Percentiles rank a stretch among this genome's conserved stretches.
These are phyloP conservation scores for Firmiana major DNA, from an alignment of 345 rosid genomes.

Conservation along the genomic window DNA sequence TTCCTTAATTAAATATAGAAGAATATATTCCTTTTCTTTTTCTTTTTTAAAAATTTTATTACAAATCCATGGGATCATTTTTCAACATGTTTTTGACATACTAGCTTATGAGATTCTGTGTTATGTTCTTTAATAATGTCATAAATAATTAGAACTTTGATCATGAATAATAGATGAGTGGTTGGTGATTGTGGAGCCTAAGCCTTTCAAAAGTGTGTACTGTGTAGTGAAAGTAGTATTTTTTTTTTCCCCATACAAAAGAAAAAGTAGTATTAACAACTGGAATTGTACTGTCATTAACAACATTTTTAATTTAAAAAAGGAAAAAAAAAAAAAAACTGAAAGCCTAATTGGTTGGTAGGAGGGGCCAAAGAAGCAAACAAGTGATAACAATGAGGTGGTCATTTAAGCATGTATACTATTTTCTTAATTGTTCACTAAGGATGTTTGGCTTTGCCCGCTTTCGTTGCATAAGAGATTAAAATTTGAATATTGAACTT, in stretches of 20 bases:
- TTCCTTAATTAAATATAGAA: background rate
- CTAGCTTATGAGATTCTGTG: background rate
- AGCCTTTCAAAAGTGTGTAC: background rate
- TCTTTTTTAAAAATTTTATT: too few relatives aligned
- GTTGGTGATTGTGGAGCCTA: background rate
- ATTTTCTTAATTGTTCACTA: too few relatives aligned
- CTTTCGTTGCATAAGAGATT: too few relatives aligned
- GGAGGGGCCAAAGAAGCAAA: conserved; percentile 4
- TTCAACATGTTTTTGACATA: background rate
- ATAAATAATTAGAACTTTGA: background rate
- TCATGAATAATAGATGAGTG: background rate
- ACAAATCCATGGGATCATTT: background rate
- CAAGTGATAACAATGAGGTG: background rate
- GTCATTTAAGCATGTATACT: background rate
- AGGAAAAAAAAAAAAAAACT: background rate
- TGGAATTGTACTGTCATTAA: background rate
- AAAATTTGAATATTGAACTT: too few relatives aligned
- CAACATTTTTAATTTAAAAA: background rate
- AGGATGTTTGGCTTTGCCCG: too few relatives aligned
- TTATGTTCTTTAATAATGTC: background rate
- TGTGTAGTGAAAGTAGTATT: background rate
- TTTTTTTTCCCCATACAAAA: background rate
- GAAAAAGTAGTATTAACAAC: background rate
- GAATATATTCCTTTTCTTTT: background rate
- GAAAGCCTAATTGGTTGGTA: background rate